These are phyloP conservation scores for Trichoderma sp. DNA, from an alignment of 2,329 filamentous ascomycete species.

Conservation along the genomic window DNA sequence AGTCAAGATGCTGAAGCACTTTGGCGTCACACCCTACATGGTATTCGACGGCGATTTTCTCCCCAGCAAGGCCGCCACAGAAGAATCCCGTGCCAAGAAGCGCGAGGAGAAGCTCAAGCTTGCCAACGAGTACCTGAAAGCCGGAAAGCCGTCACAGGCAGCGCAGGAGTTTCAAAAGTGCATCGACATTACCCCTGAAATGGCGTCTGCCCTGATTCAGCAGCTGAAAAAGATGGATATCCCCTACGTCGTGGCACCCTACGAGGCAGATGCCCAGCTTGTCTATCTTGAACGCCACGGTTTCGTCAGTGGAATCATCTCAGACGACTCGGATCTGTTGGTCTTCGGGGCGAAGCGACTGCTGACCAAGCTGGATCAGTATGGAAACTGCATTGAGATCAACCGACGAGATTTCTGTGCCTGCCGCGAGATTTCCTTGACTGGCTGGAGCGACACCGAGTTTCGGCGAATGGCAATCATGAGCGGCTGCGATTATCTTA, in stretches of 20 bases:
- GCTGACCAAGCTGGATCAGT: slow-evolving; percentile 90
- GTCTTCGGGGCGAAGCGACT: slow-evolving; percentile 92
- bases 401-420: slow-evolving; percentile 86
- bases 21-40: slow-evolving; percentile 89
- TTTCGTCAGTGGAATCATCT: slow-evolving; percentile 82
- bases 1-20: slow-evolving; percentile 91
- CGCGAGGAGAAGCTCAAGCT: slow-evolving; percentile 75
- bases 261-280: slow-evolving; percentile 96
- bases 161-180: slow-evolving; percentile 89
- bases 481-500: slow-evolving; percentile 94
- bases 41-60: slow-evolving; percentile 96
- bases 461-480: slow-evolving; percentile 96
- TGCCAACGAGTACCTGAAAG: slow-evolving; percentile 77
- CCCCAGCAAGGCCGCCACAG: slow-evolving; percentile 88
- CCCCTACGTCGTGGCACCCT: slow-evolving; percentile 90
- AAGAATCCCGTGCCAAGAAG: slow-evolving; percentile 72
- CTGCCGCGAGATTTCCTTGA: slow-evolving; percentile 83
- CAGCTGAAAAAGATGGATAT: slow-evolving; percentile 80
- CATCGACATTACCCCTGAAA: slow-evolving; percentile 92
- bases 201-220: slow-evolving; percentile 90
- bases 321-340: slow-evolving; percentile 93
- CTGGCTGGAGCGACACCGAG: slow-evolving; percentile 88
- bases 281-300: slow-evolving; percentile 89
- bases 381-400: slow-evolving; percentile 91
- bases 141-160: slow-evolving; percentile 79